Conservation (phyloP, 2,329 filamentous ascomycete genomes). For the Pyricularia grisea region DNA sequence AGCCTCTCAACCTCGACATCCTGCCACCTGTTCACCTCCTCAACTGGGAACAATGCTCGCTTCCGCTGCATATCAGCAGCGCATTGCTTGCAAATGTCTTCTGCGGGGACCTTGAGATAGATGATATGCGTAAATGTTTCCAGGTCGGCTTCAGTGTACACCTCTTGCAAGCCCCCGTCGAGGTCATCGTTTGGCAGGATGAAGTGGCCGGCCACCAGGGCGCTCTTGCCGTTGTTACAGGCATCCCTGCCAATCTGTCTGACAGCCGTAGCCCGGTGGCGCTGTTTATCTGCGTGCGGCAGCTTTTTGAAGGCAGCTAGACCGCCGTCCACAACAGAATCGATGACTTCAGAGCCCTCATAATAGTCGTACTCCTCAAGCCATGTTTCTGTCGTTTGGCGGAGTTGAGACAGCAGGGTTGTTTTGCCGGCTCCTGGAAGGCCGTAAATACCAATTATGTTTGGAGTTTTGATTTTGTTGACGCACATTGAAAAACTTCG, state of each 20-base stretch:
- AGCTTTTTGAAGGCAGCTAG: not conserved
- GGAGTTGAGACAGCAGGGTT: not conserved
- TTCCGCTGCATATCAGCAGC: not conserved
- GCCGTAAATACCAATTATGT: not conserved
- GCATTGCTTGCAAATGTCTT: not conserved
- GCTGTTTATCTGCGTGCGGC: not conserved
- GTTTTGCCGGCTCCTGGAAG: not conserved
- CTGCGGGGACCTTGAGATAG: not conserved
- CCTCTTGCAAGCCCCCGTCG: not conserved
- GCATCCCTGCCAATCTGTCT: not conserved
- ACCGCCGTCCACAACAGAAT: not conserved
- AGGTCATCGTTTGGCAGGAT: not conserved
- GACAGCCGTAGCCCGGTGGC: not conserved
- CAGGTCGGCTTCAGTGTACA: not conserved
- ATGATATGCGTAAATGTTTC: not conserved
- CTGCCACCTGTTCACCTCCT: not conserved
- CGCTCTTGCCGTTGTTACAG: not conserved
- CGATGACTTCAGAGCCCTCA: not conserved
- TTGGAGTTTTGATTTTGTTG: not conserved
- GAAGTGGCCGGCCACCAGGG: not conserved
- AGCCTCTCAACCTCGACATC: not conserved
- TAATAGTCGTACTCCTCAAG: not conserved
- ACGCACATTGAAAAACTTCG: not conserved
- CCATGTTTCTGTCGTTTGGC: not conserved
- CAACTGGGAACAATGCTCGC: not conserved